Base-by-base conservation (phyloP, 1,284 basidiomycete species). In the Trichosporon sp. region DNA sequence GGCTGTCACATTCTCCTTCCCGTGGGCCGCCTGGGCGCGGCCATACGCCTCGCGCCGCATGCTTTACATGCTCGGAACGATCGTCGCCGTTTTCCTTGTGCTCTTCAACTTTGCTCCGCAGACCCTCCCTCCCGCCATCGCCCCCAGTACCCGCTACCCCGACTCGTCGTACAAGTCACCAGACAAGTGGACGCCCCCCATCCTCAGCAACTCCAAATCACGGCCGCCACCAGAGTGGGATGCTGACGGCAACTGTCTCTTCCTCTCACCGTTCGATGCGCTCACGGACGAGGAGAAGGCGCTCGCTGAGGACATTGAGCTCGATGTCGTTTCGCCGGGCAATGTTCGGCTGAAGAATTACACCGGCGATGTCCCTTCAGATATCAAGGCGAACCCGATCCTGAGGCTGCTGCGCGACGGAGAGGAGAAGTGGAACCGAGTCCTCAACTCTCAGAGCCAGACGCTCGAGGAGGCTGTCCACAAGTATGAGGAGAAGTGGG, bases 381-480 rank as follows among this genome's bases (percentile, higher is more conserved):
- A 70, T 10, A 40, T 75, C 40, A 71, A 72, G 25, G 52, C 58
- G 3, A 76, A 83, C 73, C 78, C 80, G 54, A 82, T 84, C 49
- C 67, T 81, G 21, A 78, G 73, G 0, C 71, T 84, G 56, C 73
- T 84, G 58, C 71, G 76, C 49, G 74, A 81, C 19, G 83, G 82
- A 13, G 80, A 82, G 68, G 59, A 69, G 13, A 79, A 80, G 59
- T 84, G 83, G 83, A 75, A 79, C 49, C 65, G 71, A 11, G 75
- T 78, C 69, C 62, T 83, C 14, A 65, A 73, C 13, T 67, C 72
- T 63, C 83, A 84, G 76, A 81, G 78, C 64, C 78, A 75, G 70
- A 80, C 81, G 14, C 70, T 84, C 31, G 78, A 81, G 54, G 75
- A 83, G 67, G 82, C 82, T 8, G 82, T 81, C 3, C 64, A 75